A percentile compares a stretch with the other conserved stretches of the same genome.
These are phyloP conservation scores for Conticribra weissflogii DNA, from an alignment of 108 stramenopile genomes.

Conservation along the genomic window DNA sequence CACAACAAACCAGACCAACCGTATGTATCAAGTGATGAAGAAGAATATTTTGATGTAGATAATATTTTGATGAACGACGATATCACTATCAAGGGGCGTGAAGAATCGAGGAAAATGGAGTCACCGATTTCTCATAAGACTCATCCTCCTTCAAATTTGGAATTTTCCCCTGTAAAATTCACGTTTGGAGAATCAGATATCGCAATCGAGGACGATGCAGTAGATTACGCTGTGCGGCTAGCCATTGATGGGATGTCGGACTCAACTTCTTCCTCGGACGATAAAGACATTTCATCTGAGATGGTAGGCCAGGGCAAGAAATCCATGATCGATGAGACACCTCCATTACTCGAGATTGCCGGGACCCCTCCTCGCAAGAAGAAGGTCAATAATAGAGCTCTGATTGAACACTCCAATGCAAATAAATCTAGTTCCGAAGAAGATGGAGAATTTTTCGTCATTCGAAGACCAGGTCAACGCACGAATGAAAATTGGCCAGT, in stretches of 20 bases:
- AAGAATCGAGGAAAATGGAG: no score
- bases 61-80: no score
- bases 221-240: conserved; percentile 41
- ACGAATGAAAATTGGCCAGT: conserved; percentile 28
- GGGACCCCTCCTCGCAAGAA: conserved; percentile 6
- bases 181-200: conserved; percentile 24
- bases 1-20: no score
- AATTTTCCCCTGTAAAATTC: conserved; percentile 5
- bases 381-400: not conserved
- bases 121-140: no score
- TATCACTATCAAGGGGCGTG: no score
- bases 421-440: conserved; percentile 4
- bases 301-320: not conserved
- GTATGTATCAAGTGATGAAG: no score
- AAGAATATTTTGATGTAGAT: no score
- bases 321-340: not conserved
- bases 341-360: not conserved
- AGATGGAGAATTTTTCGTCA: conserved; percentile 35
- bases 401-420: no score
- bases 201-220: conserved; percentile 42
- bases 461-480: conserved; percentile 10
- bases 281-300: conserved; percentile 20
- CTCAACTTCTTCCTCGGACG: conserved; percentile 25
- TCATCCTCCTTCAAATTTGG: not conserved
- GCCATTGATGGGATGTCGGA: conserved; percentile 37